phyloP scores from a whole-genome alignment of 148 eudicot genomes.

The Cornus kousa region DNA sequence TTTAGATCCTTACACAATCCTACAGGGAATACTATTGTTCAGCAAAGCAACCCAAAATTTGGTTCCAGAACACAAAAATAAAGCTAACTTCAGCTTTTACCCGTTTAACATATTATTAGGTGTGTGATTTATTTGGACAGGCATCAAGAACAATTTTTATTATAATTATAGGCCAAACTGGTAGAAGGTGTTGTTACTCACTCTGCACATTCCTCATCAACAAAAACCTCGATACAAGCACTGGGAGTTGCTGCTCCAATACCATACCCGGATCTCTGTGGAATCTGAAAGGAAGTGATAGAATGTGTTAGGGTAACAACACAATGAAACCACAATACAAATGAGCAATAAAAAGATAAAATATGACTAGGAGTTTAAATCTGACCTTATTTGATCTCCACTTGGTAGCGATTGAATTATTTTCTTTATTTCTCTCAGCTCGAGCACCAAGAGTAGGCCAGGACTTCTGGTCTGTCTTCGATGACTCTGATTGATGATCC shows the following conservation, averaged over 20 bases:
- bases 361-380: neutral
- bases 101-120: too few relatives aligned
- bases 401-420: slow-evolving; percentile 74
- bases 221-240: slow-evolving; percentile 68
- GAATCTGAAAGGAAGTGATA: slow-evolving; percentile 45
- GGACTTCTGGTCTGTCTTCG: slow-evolving; percentile 42
- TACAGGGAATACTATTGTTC: neutral
- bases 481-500: slow-evolving; percentile 31
- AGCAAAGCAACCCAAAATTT: slow-evolving; percentile 9
- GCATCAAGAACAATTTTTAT: neutral
- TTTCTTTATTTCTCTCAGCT: slow-evolving; percentile 92
- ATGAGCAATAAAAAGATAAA: neutral
- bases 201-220: slow-evolving; percentile 71
- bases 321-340: neutral
- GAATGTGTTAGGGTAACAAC: neutral
- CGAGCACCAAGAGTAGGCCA: slow-evolving; percentile 84
- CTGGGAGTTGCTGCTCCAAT: slow-evolving; percentile 40
- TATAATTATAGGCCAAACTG: neutral
- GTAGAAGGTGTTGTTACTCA: slow-evolving; percentile 36
- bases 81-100: neutral
- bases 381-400: slow-evolving; percentile 83
- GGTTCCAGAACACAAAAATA: neutral
- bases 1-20: neutral
- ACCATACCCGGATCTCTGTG: slow-evolving; percentile 50
- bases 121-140: neutral